These are phyloP conservation scores for Fonsecaea nubica DNA, from an alignment of 2,329 filamentous ascomycete species.

Conservation along the genomic window DNA sequence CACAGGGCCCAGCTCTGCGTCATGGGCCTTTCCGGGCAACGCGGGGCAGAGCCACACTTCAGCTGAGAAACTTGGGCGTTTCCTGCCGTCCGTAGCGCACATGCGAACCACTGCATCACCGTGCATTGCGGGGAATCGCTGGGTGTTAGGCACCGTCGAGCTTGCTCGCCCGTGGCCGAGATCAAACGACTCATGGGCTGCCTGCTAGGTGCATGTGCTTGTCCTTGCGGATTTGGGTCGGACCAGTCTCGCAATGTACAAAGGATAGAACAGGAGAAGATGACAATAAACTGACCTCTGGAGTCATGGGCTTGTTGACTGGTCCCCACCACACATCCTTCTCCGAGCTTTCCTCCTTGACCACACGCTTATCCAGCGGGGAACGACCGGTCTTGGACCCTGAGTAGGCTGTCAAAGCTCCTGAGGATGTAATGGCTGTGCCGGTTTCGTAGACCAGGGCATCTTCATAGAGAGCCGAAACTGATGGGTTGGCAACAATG, in stretches of 20 bases:
- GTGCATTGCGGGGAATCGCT: slow-evolving; percentile 24
- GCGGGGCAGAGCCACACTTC: slow-evolving; percentile 29
- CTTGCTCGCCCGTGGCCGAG: slow-evolving; percentile 1
- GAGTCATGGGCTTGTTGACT: slow-evolving; percentile 98
- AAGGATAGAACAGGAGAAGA: slow-evolving; percentile 35
- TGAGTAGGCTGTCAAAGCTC: slow-evolving; percentile 95
- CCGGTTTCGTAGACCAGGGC: slow-evolving; percentile 95
- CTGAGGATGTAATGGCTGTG: slow-evolving; percentile 93
- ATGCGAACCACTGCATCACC: slow-evolving; percentile 17
- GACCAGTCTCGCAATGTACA: slow-evolving; percentile 31
- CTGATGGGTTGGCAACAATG: slow-evolving; percentile 95
- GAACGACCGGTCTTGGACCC: slow-evolving; percentile 98
- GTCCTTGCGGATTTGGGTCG: slow-evolving; percentile 30
- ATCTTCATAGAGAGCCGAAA: slow-evolving; percentile 97
- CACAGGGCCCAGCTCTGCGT: slow-evolving; percentile 23
- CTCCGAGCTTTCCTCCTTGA: slow-evolving; percentile 87
- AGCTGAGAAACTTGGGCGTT: slow-evolving; percentile 7
- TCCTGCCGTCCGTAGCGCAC: slow-evolving; percentile 22
- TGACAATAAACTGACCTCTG: slow-evolving; percentile 73
- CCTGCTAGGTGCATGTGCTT: slow-evolving; percentile 11
- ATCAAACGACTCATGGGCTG: background rate
- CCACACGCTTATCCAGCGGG: slow-evolving; percentile 95
- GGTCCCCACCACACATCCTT: slow-evolving; percentile 98
- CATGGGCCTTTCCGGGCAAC: slow-evolving; percentile 28
- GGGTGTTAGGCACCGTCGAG: slow-evolving; percentile 1